phyloP scores from a whole-genome alignment of 2,329 filamentous ascomycete genomes.

The Gyromitra esculenta region DNA sequence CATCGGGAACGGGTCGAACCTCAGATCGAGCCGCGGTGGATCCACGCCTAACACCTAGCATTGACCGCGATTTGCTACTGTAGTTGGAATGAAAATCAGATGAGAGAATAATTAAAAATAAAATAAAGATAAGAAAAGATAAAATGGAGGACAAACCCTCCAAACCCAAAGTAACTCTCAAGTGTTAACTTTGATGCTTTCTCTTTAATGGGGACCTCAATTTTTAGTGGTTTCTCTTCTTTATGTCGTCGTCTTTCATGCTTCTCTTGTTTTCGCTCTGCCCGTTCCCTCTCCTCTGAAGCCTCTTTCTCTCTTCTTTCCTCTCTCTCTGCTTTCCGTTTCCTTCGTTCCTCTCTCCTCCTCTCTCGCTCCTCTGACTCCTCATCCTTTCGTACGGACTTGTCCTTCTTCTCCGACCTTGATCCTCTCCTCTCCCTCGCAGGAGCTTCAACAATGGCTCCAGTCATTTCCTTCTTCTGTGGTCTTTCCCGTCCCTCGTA shows the following conservation, averaged over 20 bases:
- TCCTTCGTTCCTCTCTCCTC: slow-evolving; percentile 50
- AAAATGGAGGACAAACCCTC: slow-evolving; percentile 28
- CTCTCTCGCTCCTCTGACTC: slow-evolving; percentile 47
- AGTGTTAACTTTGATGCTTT: slow-evolving; percentile 38
- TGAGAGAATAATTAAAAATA: slow-evolving; percentile 7
- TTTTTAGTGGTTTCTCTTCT: slow-evolving; percentile 40
- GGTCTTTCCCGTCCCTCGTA: slow-evolving; percentile 43
- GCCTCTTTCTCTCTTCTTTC: slow-evolving; percentile 41
- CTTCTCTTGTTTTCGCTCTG: slow-evolving; percentile 47
- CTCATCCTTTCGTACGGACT: slow-evolving; percentile 39
- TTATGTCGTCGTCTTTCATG: slow-evolving; percentile 42
- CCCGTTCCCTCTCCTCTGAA: slow-evolving; percentile 41
- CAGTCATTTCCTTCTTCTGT: slow-evolving; percentile 39
- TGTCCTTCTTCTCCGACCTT: slow-evolving; percentile 46
- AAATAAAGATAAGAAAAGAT: neutral
- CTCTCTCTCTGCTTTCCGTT: slow-evolving; percentile 50
- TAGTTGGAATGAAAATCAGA: slow-evolving; percentile 34
- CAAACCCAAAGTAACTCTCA: slow-evolving; percentile 33
- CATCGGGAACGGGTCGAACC: slow-evolving; percentile 32
- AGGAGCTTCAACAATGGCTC: slow-evolving; percentile 36
- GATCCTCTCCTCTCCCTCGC: slow-evolving; percentile 37
- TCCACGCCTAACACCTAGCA: slow-evolving; percentile 38
- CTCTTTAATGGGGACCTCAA: slow-evolving; percentile 37
- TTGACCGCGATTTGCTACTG: slow-evolving; percentile 38
- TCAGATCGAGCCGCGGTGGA: slow-evolving; percentile 29